Percentiles rank a stretch among this genome's conserved stretches.
Conservation (phyloP, 768 basidiomycete species). For the Leccinum longicurvipes region DNA sequence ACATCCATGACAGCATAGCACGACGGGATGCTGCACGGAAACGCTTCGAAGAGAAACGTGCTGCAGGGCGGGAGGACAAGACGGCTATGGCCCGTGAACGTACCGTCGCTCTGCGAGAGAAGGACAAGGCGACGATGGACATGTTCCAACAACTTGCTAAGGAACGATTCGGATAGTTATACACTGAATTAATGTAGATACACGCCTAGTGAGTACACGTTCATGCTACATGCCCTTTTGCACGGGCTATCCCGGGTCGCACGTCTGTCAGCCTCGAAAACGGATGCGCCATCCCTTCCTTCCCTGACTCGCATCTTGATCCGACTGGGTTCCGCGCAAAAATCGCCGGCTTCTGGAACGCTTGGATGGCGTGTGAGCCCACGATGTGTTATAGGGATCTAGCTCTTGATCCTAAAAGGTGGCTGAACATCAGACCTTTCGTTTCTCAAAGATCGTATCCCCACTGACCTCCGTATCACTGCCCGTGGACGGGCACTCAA, state of each 20-base stretch:
- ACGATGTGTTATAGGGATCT: conserved; percentile 40
- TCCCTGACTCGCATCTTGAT: background rate
- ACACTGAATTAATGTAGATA: background rate
- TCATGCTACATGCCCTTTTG: background rate
- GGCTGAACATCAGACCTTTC: background rate
- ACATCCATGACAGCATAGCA: conserved; percentile 53
- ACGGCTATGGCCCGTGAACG: conserved; percentile 56
- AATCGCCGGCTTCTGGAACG: background rate
- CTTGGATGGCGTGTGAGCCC: conserved; percentile 20
- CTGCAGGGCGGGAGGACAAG: conserved; percentile 44
- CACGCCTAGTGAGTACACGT: conserved; percentile 14
- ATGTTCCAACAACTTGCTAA: conserved; percentile 95
- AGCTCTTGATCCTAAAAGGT: conserved; percentile 24
- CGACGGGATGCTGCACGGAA: conserved; percentile 68
- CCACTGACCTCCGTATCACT: conserved; percentile 1
- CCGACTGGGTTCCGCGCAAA: background rate
- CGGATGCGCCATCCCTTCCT: background rate
- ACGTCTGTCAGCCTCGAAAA: background rate
- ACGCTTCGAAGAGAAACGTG: conserved; percentile 54
- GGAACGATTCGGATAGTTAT: conserved; percentile 68
- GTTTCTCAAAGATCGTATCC: background rate
- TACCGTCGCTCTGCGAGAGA: conserved; percentile 59
- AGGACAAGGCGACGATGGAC: conserved; percentile 92
- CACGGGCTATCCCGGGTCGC: background rate
- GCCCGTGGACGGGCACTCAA: background rate